A percentile compares a stretch with the other conserved stretches of the same genome.
These are phyloP conservation scores for Phytophthora kernoviae DNA, from an alignment of 352 stramenopile species.

Conservation along the genomic window DNA sequence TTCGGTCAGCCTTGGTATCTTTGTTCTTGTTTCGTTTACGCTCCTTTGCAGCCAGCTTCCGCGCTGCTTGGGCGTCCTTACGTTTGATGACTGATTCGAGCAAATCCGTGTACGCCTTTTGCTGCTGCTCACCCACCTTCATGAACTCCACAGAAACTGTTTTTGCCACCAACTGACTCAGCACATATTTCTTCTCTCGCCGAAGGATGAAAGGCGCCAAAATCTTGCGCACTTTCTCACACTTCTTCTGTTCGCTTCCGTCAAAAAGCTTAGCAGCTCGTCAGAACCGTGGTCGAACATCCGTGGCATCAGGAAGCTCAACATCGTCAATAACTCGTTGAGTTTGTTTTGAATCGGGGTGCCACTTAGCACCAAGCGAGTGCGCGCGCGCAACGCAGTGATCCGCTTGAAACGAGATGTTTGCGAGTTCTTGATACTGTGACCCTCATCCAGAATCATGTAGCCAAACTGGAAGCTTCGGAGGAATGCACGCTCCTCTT, in stretches of 20 bases:
- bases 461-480: slow-evolving; percentile 87
- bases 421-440: slow-evolving; percentile 94
- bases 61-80: slow-evolving; percentile 50
- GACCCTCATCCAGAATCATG: slow-evolving; percentile 94
- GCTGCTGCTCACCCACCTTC: slow-evolving; percentile 72
- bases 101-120: slow-evolving; percentile 87
- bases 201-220: slow-evolving; percentile 98
- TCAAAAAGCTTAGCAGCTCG: slow-evolving; percentile 85
- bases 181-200: slow-evolving; percentile 95
- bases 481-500: slow-evolving; percentile 84
- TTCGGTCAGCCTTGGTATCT: slow-evolving; percentile 46
- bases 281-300: slow-evolving; percentile 90
- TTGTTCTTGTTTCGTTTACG: slow-evolving; percentile 58
- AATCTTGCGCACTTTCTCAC: slow-evolving; percentile 89
- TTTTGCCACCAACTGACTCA: slow-evolving; percentile 92
- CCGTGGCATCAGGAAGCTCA: slow-evolving; percentile 92
- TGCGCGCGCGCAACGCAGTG: slow-evolving; percentile 67
- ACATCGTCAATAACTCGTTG: slow-evolving; percentile 85
- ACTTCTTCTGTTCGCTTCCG: slow-evolving; percentile 80
- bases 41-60: slow-evolving; percentile 58
- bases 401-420: slow-evolving; percentile 91
- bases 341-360: slow-evolving; percentile 93
- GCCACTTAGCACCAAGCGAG: slow-evolving; percentile 83
- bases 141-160: slow-evolving; percentile 87
- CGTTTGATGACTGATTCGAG: slow-evolving; percentile 71